phyloP scores from a whole-genome alignment of 2,329 filamentous ascomycete species.

The Neocatenulostroma microsporum region DNA sequence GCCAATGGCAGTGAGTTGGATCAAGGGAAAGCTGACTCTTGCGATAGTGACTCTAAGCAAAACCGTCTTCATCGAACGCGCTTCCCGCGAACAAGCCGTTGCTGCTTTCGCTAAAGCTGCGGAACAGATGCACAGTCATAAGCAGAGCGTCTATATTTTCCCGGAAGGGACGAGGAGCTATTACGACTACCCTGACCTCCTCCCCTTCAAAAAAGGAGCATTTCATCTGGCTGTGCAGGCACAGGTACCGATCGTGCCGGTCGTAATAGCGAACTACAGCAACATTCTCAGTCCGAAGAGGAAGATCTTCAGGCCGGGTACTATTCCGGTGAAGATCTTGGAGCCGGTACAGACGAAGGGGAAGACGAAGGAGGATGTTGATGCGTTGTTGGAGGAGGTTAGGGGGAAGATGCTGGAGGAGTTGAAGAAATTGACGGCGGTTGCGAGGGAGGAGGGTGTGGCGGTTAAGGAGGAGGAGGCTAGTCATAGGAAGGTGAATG shows the following conservation, averaged over 20 bases:
- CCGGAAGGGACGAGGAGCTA: conserved; percentile 92
- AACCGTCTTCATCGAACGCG: conserved; percentile 90
- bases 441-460: conserved; percentile 22
- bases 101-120: conserved; percentile 80
- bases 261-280: conserved; percentile 49
- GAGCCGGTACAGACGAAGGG: conserved; percentile 70
- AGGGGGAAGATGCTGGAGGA: conserved; percentile 67
- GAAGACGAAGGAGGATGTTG: conserved; percentile 68
- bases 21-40: neutral
- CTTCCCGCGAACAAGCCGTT: conserved; percentile 72
- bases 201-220: conserved; percentile 98
- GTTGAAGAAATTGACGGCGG: conserved; percentile 35
- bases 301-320: conserved; percentile 35
- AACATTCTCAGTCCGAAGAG: conserved; percentile 41
- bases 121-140: conserved; percentile 61
- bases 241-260: conserved; percentile 82
- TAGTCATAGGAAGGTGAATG: conserved; percentile 4
- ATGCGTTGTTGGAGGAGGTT: conserved; percentile 59
- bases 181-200: conserved; percentile 65
- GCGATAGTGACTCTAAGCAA: conserved; percentile 65
- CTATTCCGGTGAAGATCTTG: conserved; percentile 62
- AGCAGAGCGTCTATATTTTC: conserved; percentile 71
- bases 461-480: conserved; percentile 12
- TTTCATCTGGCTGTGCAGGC: conserved; percentile 95
- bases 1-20: neutral